phyloP scores from a whole-genome alignment of 1,284 basidiomycete genomes.

The Meripilus lineatus region DNA sequence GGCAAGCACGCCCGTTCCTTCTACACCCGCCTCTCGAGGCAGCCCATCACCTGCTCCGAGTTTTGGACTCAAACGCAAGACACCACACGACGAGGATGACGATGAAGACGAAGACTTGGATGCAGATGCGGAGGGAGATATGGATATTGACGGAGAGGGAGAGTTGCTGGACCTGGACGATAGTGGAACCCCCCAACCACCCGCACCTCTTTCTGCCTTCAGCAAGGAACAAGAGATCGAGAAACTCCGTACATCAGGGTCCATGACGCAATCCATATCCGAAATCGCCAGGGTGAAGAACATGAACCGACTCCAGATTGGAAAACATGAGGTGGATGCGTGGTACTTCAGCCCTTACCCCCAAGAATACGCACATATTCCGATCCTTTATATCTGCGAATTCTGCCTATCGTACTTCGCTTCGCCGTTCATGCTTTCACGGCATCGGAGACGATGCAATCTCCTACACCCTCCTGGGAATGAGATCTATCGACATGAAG shows the following conservation, averaged over 20 bases:
- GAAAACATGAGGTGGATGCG: conserved; percentile 92
- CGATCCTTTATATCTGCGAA: conserved; percentile 96
- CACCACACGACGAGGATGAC: conserved; percentile 50
- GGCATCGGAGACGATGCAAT: conserved; percentile 91
- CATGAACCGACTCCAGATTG: conserved; percentile 94
- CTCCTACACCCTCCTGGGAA: conserved; percentile 97
- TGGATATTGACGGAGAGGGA: conserved; percentile 40
- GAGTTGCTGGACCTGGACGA: conserved; percentile 38
- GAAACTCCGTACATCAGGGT: conserved; percentile 94
- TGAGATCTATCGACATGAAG: conserved; percentile 97
- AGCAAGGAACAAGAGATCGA: conserved; percentile 99
- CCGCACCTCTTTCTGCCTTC: conserved; percentile 50
- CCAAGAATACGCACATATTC: conserved; percentile 94
- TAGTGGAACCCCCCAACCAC: conserved; percentile 32
- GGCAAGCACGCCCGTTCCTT: conserved; percentile 18
- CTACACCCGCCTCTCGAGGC: conserved; percentile 39
- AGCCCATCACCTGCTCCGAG: conserved; percentile 52
- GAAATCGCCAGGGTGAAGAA: conserved; percentile 99
- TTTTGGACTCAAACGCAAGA: conserved; percentile 69
- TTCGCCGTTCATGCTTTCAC: conserved; percentile 80
- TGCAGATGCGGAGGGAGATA: conserved; percentile 53
- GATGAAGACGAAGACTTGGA: conserved; percentile 60
- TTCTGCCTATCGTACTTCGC: conserved; percentile 94
- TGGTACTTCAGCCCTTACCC: conserved; percentile 99
- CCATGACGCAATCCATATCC: conserved; percentile 98